Conservation (phyloP, 139 green algal genomes). For the Coccomyxa sp. region DNA sequence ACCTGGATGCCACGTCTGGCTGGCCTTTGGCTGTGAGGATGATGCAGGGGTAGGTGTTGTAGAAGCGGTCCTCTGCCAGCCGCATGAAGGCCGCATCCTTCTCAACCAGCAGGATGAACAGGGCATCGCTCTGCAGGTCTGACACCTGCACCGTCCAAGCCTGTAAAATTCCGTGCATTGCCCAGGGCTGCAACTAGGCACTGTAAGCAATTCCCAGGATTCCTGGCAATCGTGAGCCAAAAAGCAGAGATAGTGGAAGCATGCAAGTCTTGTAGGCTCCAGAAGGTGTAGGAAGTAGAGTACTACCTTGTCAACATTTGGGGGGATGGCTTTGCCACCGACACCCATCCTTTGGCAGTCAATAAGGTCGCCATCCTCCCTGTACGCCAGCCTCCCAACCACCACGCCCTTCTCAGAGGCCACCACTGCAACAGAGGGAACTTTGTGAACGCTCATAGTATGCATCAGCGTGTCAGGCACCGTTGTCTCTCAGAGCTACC, state of each 20-base stretch:
- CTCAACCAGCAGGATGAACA: conserved; percentile 97
- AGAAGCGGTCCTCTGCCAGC: conserved; percentile 94
- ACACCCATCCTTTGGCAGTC: conserved; percentile 94
- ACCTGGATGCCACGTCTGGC: conserved; percentile 94
- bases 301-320: conserved; percentile 89
- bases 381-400: conserved; percentile 83
- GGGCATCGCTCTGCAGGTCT: conserved; percentile 73
- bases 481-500: too few species aligned
- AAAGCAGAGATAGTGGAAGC: background rate
- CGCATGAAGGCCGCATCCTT: conserved; percentile 98
- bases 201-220: background rate
- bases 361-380: conserved; percentile 90
- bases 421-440: conserved; percentile 68
- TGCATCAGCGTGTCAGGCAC: too few species aligned
- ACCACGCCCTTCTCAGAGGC: conserved; percentile 96
- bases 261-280: too few species aligned
- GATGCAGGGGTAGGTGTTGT: conserved; percentile 96
- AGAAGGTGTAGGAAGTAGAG: too few species aligned
- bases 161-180: background rate
- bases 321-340: conserved; percentile 94
- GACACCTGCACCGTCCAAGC: conserved; percentile 50
- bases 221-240: background rate
- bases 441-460: too few species aligned
- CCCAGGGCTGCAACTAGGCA: too few species aligned
- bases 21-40: conserved; percentile 97